Evolutionary conservation across 176 grass and related monocot species (phyloP).

Genomic region (Triticum aestivum): DNA sequence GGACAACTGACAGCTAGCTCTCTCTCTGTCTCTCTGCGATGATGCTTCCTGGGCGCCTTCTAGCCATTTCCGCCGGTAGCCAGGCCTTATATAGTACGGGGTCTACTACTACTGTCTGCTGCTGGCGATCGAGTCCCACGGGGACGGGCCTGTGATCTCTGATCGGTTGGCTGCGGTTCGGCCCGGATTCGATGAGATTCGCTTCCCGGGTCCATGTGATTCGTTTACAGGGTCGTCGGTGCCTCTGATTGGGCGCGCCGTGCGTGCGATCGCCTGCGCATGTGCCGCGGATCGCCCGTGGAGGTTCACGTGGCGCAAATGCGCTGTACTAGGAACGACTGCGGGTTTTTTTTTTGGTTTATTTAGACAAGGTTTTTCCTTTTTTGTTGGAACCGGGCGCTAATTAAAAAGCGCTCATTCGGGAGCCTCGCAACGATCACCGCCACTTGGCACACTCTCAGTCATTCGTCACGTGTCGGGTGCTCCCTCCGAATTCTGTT

Average conservation of each 20-base stretch:
- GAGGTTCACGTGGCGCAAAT: background rate
- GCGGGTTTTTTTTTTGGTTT: no score
- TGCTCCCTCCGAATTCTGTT: no score
- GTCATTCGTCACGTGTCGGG: no score
- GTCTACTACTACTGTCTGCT: no score
- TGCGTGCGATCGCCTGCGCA: background rate
- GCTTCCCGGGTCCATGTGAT: background rate
- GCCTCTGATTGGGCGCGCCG: background rate
- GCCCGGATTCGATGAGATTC: background rate
- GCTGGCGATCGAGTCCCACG: no score
- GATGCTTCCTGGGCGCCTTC: background rate
- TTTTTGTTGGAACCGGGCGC: no score
- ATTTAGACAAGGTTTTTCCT: no score
- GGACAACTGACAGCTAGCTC: background rate
- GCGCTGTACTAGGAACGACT: background rate
- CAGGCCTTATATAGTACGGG: background rate
- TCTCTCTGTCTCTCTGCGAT: no score
- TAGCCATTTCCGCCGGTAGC: background rate
- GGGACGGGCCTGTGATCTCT: background rate
- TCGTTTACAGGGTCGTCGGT: background rate
- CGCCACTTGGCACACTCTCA: no score
- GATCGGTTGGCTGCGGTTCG: background rate
- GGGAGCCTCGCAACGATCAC: no score
- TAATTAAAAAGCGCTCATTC: no score
- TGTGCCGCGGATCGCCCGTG: constrained; percentile 20